Evolutionary conservation across 2,329 filamentous ascomycete genomes (phyloP).

Genomic region (Geosmithia morbida): DNA sequence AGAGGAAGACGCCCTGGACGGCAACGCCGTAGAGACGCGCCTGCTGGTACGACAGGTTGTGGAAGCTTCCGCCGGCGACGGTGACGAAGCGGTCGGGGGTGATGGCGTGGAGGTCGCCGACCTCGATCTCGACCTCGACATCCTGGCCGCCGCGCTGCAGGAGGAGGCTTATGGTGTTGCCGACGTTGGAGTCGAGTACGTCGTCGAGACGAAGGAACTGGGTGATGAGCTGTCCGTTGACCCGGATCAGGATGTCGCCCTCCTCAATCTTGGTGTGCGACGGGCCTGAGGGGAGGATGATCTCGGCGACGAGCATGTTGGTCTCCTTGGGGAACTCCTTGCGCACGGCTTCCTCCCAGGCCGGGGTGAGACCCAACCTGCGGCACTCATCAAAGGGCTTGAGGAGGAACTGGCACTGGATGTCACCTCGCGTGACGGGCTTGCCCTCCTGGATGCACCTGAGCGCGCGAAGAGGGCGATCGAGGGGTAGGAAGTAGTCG

Average conservation of each 20-base stretch:
- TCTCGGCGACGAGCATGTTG: constrained; percentile 93
- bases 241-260: constrained; percentile 83
- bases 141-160: constrained; percentile 84
- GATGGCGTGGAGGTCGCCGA: constrained; percentile 85
- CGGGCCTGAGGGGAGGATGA: constrained; percentile 81
- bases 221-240: constrained; percentile 85
- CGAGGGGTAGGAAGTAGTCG: constrained; percentile 91
- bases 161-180: constrained; percentile 59
- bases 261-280: constrained; percentile 80
- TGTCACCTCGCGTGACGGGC: constrained; percentile 78
- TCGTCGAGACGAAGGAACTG: constrained; percentile 87
- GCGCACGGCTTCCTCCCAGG: constrained; percentile 77
- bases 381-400: constrained; percentile 97
- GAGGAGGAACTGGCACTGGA: constrained; percentile 92
- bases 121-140: constrained; percentile 67
- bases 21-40: constrained; percentile 90
- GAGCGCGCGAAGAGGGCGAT: constrained; percentile 76
- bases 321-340: constrained; percentile 82
- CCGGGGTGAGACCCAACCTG: constrained; percentile 66
- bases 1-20: constrained; percentile 85
- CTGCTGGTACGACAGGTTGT: constrained; percentile 93
- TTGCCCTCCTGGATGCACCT: constrained; percentile 68
- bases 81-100: constrained; percentile 93
- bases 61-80: constrained; percentile 87
- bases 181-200: constrained; percentile 80